Percentiles rank a stretch among this genome's conserved stretches.
phyloP scores from a whole-genome alignment of 371 early-diverging fungal species.

The Mucor saturninus region DNA sequence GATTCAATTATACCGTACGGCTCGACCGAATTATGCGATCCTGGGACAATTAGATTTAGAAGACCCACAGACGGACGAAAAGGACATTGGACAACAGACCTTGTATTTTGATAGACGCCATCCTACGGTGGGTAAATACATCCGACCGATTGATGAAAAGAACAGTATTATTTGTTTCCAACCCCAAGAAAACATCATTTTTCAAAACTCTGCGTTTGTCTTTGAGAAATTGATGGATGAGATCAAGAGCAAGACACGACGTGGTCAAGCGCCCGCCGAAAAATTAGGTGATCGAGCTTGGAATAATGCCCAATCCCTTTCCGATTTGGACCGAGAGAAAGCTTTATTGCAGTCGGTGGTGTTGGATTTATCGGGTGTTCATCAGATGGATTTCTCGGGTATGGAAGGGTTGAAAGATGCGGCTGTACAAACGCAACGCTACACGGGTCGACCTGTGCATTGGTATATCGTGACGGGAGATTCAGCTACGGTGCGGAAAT shows the following conservation, averaged over 20 bases:
- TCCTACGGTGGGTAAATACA: constrained; percentile 23
- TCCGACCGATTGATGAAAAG: constrained; percentile 43
- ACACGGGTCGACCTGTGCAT: constrained; percentile 31
- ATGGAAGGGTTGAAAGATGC: constrained; percentile 66
- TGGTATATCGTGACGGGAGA: constrained; percentile 45
- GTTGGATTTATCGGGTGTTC: constrained; percentile 82
- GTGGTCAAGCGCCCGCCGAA: constrained; percentile 34
- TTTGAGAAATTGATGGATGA: constrained; percentile 51
- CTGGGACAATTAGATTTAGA: constrained; percentile 35
- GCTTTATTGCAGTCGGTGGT: constrained; percentile 73
- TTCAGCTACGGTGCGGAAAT: constrained; percentile 28
- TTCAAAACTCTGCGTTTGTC: constrained; percentile 70
- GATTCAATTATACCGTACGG: constrained; percentile 69
- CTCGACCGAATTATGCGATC: constrained; percentile 59
- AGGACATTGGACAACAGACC: background rate
- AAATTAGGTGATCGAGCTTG: constrained; percentile 53
- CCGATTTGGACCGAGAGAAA: constrained; percentile 18
- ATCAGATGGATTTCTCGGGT: constrained; percentile 80
- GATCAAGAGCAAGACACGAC: constrained; percentile 38
- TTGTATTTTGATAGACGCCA: constrained; percentile 29
- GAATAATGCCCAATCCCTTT: constrained; percentile 34
- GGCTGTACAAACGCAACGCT: constrained; percentile 48
- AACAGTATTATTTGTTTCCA: constrained; percentile 66
- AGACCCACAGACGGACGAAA: background rate
- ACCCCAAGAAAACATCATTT: constrained; percentile 72